phyloP scores from a whole-genome alignment of 2,329 filamentous ascomycete genomes.

The Biscogniauxia marginata region DNA sequence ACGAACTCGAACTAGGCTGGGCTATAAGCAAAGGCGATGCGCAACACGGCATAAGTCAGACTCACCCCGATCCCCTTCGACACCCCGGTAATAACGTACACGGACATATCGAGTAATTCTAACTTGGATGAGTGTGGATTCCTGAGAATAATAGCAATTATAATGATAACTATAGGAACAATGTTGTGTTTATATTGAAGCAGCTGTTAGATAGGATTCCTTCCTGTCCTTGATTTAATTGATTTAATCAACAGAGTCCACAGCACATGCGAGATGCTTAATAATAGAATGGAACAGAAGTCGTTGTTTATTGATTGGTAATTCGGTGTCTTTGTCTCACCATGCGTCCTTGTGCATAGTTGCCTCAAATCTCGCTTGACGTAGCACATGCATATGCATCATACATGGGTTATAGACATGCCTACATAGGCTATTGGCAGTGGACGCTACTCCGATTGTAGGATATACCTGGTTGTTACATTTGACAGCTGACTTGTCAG shows the following conservation, averaged over 20 bases:
- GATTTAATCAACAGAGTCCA: background rate
- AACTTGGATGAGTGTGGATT: background rate
- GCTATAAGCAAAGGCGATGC: slow-evolving; percentile 4
- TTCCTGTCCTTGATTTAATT: background rate
- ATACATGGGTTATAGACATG: slow-evolving; percentile 6
- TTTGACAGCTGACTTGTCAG: too few relatives aligned
- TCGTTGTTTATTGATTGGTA: slow-evolving; percentile 3
- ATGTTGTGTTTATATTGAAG: background rate
- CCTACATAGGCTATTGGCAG: too few relatives aligned
- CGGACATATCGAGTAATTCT: slow-evolving; percentile 5
- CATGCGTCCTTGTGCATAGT: slow-evolving; percentile 2
- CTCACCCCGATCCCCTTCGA: slow-evolving; percentile 11
- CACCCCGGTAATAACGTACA: slow-evolving; percentile 15
- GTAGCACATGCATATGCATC: background rate
- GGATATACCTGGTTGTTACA: too few relatives aligned
- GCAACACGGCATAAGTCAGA: slow-evolving; percentile 1
- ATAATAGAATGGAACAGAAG: slow-evolving; percentile 3
- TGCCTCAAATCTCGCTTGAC: slow-evolving; percentile 1
- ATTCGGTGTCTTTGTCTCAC: slow-evolving; percentile 2
- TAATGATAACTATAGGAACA: background rate
- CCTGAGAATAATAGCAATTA: background rate
- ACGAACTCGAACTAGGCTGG: slow-evolving; percentile 46
- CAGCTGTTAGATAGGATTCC: background rate
- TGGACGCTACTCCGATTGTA: too few relatives aligned
- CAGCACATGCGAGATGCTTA: background rate